Evolutionary conservation across 805 yeast species (phyloP), one percentile per base, ranked within the genome.

Genomic region (Ogataea angusta): DNA sequence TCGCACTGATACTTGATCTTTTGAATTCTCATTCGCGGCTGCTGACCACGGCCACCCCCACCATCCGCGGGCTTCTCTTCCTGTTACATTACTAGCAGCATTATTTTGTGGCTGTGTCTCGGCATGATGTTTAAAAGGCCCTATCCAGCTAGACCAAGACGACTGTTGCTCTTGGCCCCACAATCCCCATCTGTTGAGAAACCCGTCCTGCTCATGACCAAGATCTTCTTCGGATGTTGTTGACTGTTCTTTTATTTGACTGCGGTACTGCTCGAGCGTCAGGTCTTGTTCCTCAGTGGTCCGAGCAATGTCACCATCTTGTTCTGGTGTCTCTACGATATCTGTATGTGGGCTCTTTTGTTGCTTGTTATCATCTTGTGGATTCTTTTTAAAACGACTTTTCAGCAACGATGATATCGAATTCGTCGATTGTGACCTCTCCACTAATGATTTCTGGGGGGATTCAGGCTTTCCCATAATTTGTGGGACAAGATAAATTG

Each of bases 191-290:
- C 39, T 21, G 13, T 19, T 19, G 25, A 40, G 27, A 13, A 40
- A 8, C 10, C 44, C 36, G 10, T 35, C 15, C n/a, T 31, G 27
- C 3, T 17, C 15, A 3, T n/a, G 27, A 9, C 10, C 15, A 9
- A 9, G 27, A 3, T 19, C 29, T 23, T 37, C 26, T 19, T 34
- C 13, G 14, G 29, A 17, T n/a, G 27, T 6, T 1, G 23, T 3
- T n/a, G 53, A 41, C 4, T 21, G 36, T 21, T 43, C 48, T 34
- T 48, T 48, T 12, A 56, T 30, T 32, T 54, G 53, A 14, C 42
- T 49, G 24, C 60, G 45, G 31, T 56, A 56, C 30, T 56, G 56
- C 36, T 56, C 56, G 19, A 57, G 44, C 3, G 62, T 56, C 5
- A 53, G 15, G 24, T 51, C 59, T 3, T 34, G 43, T 10, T 45